A percentile compares a stretch with the other conserved stretches of the same genome.
phyloP scores from a whole-genome alignment of 768 basidiomycete species.

The Tylopilus vinaceipallidus region DNA sequence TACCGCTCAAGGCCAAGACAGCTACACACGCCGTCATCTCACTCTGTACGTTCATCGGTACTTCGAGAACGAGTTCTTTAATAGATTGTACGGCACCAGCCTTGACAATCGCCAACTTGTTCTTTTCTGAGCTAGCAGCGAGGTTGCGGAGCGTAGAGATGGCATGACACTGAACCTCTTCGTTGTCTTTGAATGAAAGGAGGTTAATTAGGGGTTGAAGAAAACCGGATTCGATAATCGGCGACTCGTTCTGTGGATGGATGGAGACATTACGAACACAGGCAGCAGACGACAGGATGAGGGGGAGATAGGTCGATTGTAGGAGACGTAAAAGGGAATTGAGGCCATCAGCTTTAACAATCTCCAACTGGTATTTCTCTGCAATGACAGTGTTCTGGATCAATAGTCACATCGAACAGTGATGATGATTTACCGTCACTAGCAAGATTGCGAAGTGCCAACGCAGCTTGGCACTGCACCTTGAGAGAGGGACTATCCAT shows the following conservation, averaged over 20 bases:
- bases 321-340: constrained; percentile 89
- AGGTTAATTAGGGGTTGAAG: constrained; percentile 93
- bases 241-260: constrained; percentile 97
- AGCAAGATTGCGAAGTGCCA: constrained; percentile 94
- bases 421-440: constrained; percentile 69
- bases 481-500: constrained; percentile 99
- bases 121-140: constrained; percentile 96
- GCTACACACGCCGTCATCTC: constrained; percentile 99
- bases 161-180: constrained; percentile 99
- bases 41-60: constrained; percentile 95
- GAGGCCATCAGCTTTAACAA: constrained; percentile 93
- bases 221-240: constrained; percentile 98
- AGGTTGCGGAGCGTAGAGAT: constrained; percentile 96
- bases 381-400: constrained; percentile 4
- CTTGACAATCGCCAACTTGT: constrained; percentile 96
- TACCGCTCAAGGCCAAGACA: constrained; percentile 92
- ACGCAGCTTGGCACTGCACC: constrained; percentile 97
- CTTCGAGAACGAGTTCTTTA: constrained; percentile 92
- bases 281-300: constrained; percentile 96
- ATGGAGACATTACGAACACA: constrained; percentile 99
- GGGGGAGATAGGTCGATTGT: constrained; percentile 94
- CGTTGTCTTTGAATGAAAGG: constrained; percentile 97
- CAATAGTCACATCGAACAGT: constrained; percentile 18
- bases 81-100: constrained; percentile 96
- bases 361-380: constrained; percentile 99